A percentile compares a stretch with the other conserved stretches of the same genome.
Conservation (phyloP, 2,329 filamentous ascomycete species). For the Penicillium nordicum region DNA sequence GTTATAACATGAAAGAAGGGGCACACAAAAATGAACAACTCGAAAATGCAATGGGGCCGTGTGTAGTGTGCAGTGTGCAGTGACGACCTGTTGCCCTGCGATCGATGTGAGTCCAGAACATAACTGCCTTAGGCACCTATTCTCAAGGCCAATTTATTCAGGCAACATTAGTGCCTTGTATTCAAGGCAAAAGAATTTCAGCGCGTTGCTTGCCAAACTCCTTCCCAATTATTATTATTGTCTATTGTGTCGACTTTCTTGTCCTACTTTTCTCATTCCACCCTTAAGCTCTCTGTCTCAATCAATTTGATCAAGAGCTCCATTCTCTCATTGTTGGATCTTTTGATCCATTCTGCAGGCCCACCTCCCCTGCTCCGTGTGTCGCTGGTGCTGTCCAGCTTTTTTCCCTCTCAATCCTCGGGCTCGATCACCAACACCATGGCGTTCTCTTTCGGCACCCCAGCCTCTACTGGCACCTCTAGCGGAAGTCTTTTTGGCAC, state of each 20-base stretch:
- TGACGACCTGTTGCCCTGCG: constrained; percentile 25
- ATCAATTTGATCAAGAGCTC: constrained; percentile 5
- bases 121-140: constrained; percentile 23
- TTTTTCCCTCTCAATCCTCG: constrained; percentile 16
- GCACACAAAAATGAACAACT: constrained; percentile 11
- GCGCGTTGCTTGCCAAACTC: constrained; percentile 25
- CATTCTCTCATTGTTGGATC: constrained; percentile 1
- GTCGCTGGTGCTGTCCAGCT: constrained; percentile 15
- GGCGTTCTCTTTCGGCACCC: constrained; percentile 39
- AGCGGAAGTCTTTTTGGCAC: constrained; percentile 35
- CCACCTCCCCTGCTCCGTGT: constrained; percentile 7
- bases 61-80: constrained; percentile 17
- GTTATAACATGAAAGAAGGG: constrained; percentile 23
- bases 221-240: constrained; percentile 25
- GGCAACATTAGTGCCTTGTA: constrained; percentile 13
- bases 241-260: constrained; percentile 6
- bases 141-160: constrained; percentile 7
- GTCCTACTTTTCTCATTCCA: constrained; percentile 3
- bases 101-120: constrained; percentile 35
- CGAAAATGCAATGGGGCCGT: constrained; percentile 12
- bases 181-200: constrained; percentile 13
- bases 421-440: constrained; percentile 29
- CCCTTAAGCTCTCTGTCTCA: constrained; percentile 2
- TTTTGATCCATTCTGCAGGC: constrained; percentile 15
- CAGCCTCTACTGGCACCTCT: constrained; percentile 35